Evolutionary conservation across 2,329 filamentous ascomycete genomes (phyloP).

Genomic region (Claviceps africana): DNA sequence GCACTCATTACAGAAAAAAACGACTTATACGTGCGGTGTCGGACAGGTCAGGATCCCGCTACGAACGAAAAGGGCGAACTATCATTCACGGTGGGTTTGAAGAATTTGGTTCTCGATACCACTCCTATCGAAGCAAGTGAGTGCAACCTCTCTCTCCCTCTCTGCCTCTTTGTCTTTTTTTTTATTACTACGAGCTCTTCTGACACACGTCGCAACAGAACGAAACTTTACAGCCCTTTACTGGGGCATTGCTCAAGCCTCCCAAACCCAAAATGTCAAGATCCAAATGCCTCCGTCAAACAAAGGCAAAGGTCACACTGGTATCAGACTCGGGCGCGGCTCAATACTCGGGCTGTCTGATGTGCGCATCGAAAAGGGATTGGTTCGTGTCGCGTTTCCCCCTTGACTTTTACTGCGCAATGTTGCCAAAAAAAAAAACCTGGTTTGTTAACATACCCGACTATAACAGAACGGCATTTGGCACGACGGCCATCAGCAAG

Average conservation of each 20-base stretch:
- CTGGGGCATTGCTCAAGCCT: constrained; percentile 31
- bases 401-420: neutral
- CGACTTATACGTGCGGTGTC: neutral
- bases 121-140: constrained; percentile 20
- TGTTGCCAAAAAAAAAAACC: too few relatives aligned
- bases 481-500: constrained; percentile 29
- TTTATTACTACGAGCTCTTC: too few relatives aligned
- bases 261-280: constrained; percentile 28
- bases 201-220: constrained; percentile 6
- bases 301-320: constrained; percentile 25
- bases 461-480: constrained; percentile 26
- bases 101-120: constrained; percentile 30
- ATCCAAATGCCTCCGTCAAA: constrained; percentile 25
- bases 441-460: neutral
- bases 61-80: constrained; percentile 21
- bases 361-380: constrained; percentile 25
- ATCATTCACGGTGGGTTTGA: constrained; percentile 28
- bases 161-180: neutral
- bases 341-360: constrained; percentile 28
- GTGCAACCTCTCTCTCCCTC: neutral
- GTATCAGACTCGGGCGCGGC: constrained; percentile 25
- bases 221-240: constrained; percentile 25
- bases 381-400: too few relatives aligned
- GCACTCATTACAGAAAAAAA: neutral
- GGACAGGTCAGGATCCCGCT: constrained; percentile 18